Evolutionary conservation across 2,329 filamentous ascomycete species (phyloP).

Genomic region (Pseudovirgaria hyperparasitica): DNA sequence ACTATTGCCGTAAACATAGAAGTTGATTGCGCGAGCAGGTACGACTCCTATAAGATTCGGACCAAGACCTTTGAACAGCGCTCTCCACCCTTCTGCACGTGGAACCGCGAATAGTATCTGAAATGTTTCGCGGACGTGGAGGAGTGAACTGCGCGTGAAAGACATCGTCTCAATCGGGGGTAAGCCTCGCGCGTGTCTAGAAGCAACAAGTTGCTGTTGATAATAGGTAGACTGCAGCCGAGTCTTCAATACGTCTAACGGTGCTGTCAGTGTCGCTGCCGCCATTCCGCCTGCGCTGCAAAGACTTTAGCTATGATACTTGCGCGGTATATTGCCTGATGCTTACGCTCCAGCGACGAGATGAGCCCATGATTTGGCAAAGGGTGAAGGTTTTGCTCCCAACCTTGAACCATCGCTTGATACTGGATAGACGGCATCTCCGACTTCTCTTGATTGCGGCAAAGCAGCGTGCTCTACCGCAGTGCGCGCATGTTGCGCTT

Average conservation of each 20-base stretch:
- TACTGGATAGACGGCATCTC: slow-evolving; percentile 39
- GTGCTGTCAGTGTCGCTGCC: slow-evolving; percentile 81
- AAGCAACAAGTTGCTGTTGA: slow-evolving; percentile 63
- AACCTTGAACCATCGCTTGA: slow-evolving; percentile 25
- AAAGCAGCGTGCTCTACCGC: slow-evolving; percentile 16
- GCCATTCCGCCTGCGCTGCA: slow-evolving; percentile 76
- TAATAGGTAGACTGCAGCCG: slow-evolving; percentile 91
- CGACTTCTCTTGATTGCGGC: slow-evolving; percentile 48
- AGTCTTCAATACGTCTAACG: slow-evolving; percentile 88
- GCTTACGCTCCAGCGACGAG: slow-evolving; percentile 77
- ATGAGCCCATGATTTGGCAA: slow-evolving; percentile 74
- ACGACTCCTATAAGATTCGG: slow-evolving; percentile 85
- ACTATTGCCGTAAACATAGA: slow-evolving; percentile 85
- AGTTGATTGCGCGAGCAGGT: slow-evolving; percentile 82
- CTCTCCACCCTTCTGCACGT: slow-evolving; percentile 67
- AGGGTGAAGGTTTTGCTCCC: slow-evolving; percentile 28
- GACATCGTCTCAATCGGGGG: slow-evolving; percentile 46
- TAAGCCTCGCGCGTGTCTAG: slow-evolving; percentile 46
- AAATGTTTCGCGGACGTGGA: slow-evolving; percentile 75
- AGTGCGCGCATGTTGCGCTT: slow-evolving; percentile 13
- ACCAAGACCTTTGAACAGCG: slow-evolving; percentile 84
- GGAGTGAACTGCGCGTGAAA: slow-evolving; percentile 50
- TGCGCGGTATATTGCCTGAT: slow-evolving; percentile 13
- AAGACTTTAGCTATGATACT: not conserved
- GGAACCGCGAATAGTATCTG: slow-evolving; percentile 76